Conservation (phyloP, 192 early-diverging fungal genomes). For the Gamsiella multidivaricata region DNA sequence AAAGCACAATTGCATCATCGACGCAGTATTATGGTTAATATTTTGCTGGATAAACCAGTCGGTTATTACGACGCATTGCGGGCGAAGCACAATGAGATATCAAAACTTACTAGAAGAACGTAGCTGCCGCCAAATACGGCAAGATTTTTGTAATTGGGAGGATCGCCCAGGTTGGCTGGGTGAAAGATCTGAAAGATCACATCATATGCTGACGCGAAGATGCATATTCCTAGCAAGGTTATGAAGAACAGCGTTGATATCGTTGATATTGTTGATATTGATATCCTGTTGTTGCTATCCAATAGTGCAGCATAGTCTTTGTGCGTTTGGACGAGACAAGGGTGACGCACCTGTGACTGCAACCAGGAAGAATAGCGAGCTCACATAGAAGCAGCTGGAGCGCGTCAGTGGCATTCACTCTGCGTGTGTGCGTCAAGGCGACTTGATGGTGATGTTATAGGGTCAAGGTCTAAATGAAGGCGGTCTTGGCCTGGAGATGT, state of each 20-base stretch:
- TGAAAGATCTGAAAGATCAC: constrained; percentile 64
- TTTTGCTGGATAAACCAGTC: neutral
- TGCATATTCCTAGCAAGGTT: constrained; percentile 44
- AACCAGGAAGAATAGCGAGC: constrained; percentile 54
- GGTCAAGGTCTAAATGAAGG: neutral
- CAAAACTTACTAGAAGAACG: constrained; percentile 56
- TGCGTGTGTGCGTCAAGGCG: neutral
- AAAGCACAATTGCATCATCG: neutral
- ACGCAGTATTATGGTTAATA: too few relatives aligned
- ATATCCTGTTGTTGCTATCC: too few relatives aligned
- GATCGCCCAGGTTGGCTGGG: constrained; percentile 29
- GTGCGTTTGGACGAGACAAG: neutral
- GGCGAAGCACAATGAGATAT: neutral
- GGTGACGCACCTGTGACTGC: constrained; percentile 42
- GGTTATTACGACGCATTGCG: neutral
- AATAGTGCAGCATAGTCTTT: too few relatives aligned
- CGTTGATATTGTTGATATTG: too few relatives aligned
- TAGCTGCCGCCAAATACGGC: constrained; percentile 63
- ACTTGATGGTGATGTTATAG: too few relatives aligned
- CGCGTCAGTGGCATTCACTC: constrained; percentile 52
- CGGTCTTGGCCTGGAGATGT: neutral
- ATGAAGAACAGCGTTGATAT: neutral
- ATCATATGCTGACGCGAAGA: constrained; percentile 64
- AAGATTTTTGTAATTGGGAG: constrained; percentile 59
- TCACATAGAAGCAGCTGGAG: constrained; percentile 55